Conservation (phyloP, 768 basidiomycete species). For the Neoboletus magnificus region DNA sequence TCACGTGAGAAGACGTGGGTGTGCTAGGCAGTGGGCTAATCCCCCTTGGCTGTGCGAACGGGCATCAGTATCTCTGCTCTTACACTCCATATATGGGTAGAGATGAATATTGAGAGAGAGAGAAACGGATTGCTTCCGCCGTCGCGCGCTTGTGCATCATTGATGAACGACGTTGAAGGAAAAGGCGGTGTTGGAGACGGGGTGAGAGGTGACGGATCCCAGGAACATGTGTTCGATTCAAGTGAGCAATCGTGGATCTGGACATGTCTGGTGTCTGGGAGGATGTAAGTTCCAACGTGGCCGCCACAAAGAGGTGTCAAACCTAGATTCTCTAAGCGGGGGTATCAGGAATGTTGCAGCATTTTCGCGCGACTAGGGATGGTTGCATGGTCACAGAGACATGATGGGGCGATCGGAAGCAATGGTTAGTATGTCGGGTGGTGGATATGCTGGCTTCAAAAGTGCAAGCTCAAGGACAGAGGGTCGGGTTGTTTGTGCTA, state of each 20-base stretch:
- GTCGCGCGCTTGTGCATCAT: neutral
- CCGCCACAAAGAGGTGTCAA: neutral
- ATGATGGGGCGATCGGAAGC: no score
- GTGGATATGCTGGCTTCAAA: no score
- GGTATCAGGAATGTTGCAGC: no score
- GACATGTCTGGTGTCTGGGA: neutral
- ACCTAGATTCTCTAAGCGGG: neutral
- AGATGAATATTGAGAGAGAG: neutral
- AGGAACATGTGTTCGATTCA: neutral
- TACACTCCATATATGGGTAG: no score
- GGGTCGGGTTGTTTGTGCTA: neutral
- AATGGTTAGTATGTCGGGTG: no score
- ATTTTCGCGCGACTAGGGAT: no score
- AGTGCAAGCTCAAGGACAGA: no score
- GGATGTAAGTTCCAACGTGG: neutral
- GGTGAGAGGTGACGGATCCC: neutral
- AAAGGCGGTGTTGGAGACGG: neutral
- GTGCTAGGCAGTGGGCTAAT: constrained; percentile 2
- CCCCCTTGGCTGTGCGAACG: constrained; percentile 4
- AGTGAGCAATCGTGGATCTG: neutral
- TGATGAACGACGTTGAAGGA: neutral
- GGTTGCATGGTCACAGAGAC: no score
- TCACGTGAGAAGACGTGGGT: neutral
- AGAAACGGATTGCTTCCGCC: neutral
- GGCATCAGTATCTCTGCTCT: neutral